Evolutionary conservation across 306 rosid genomes (phyloP), one percentile per base, ranked within the genome.

Genomic region (Datisca glomerata): DNA sequence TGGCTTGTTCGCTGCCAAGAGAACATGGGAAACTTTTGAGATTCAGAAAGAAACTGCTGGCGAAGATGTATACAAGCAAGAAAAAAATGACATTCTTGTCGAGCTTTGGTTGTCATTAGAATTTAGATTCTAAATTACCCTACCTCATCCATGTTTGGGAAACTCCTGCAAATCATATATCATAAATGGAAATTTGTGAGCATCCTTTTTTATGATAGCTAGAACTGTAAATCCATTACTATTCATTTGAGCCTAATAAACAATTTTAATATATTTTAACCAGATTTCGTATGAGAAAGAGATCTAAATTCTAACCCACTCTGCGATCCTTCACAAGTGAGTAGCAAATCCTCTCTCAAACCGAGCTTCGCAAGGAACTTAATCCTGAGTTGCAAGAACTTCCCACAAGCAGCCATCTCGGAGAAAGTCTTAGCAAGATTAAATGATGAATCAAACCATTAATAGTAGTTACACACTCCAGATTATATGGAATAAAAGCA

Each of bases 281-380:
- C 19, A 13, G 21, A 7, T 8, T 11, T 22, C 21, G 24, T 7
- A 8, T 0, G 40, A 57, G 16, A 28, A 25, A 58, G 23, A 11
- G 21, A 15, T 27, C 40, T n/a, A n/a, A n/a, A n/a, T n/a, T n/a
- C n/a, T n/a, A n/a, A 54, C 96, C 85, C 96, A 67, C 64, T 86
- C 96, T 19, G 96, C 96, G 49, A 86, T 81, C 79, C 94, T 86
- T 61, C 96, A 70, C 2, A 94, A 94, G 53, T 86, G 96, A 35
- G 96, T 86, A 44, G 96, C 96, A 12, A 63, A 86, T 45, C 96
- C 96, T 70, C 96, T 56, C 68, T 86, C 81, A 21, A 94, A 94
- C 37, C 96, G 69, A 57, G 59, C 64, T 72, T 81, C 77, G 54
- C 91, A 77, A 46, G 81, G 94, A 45, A 71, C 74, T 2, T 84